Base-by-base conservation (phyloP, 192 early-diverging fungal genomes). In the Spinellus fusiger region DNA sequence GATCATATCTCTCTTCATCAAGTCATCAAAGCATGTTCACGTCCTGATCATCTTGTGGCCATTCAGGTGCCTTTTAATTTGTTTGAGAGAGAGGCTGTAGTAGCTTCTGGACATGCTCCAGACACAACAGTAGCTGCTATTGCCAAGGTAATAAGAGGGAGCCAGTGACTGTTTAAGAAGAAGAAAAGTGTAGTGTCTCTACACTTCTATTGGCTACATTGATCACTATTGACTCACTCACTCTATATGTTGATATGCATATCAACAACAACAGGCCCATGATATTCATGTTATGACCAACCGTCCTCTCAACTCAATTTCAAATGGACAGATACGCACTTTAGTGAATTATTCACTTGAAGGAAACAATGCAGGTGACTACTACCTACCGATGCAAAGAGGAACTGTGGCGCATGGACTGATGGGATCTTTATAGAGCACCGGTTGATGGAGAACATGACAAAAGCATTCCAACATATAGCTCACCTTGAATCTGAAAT, bases 21-120 rank as follows among this genome's bases (percentile, higher is more conserved):
- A 7, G 71, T 86, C n/a, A 33, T 82, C 15, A 53, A 68, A 10
- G 59, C 66, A 10, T 76, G 66, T 13, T 61, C 69, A 1, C 54
- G 73, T 9, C 28, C 54, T 1, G 64, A 74, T 9, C 78, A 88
- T 56, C 82, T 91, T 58, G 61, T 76, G 29, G 82, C 81, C 0
- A 71, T 88, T n/a, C 67, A 90, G 62, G 79, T 77, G 28, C 90
- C 90, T 4, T 77, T 90, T 61, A 92, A 92, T 55, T 28, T 92
- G 33, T 90, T 85, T 76, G 90, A 92, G 55, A 71, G 77, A 15
- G 82, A 88, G 29, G 75, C 73, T 9, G 49, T 82, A 47, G 68
- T 83, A 44, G 40, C 40, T n/a, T 44, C 40, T 44, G 57, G 49
- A 1, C 56, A 35, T n/a, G 65, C 66, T 0, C 46, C 26, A 40